Base-by-base conservation (phyloP, 306 rosid genomes). In the Canavalia ensiformis region DNA sequence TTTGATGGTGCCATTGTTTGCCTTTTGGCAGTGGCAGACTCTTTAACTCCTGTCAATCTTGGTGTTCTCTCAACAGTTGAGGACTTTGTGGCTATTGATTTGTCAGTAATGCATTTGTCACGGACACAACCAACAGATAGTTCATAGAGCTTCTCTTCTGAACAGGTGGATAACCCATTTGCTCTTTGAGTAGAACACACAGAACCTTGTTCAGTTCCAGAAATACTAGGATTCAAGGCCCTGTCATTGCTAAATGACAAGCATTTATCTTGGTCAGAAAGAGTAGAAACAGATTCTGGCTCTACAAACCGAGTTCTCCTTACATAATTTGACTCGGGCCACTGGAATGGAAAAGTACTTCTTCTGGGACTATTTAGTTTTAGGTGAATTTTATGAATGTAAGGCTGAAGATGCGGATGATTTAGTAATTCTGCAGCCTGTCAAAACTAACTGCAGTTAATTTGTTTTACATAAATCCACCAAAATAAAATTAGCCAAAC, bases 341-440 rank as follows among this genome's bases (percentile, higher is more conserved):
- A 88, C 42, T 78, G 88, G 64, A 84, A 85, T 4, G 91, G 88
- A 56, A 87, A 91, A 52, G 87, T 77, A 81, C 80, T 87, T 69
- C 88, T 86, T 72, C 92, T 85, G 29, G 97, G 97, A 83, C 74
- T 85, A 71, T 88, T 95, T 82, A 89, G 77, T 84, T 92, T 93
- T 84, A 89, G 94, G 82, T 93, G 90, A 89, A 93, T 78, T 86
- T 90, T 87, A 42, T 87, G 88, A 82, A 93, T 90, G 75, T 89
- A 87, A 79, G 98, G 94, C 87, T 93, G 97, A 87, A 95, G 95
- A 75, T 82, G 89, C 37, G 97, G 93, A 78, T 93, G 95, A 68
- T 86, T 86, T 73, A 95, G 93, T 33, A 95, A 88, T 88, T 93
- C 97, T 9, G 92, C 81, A 56, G 99, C 98, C 99, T 95, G 90